These are phyloP conservation scores for Chrysosporium keratinophilum DNA, from an alignment of 2,329 filamentous ascomycete genomes.

Conservation along the genomic window DNA sequence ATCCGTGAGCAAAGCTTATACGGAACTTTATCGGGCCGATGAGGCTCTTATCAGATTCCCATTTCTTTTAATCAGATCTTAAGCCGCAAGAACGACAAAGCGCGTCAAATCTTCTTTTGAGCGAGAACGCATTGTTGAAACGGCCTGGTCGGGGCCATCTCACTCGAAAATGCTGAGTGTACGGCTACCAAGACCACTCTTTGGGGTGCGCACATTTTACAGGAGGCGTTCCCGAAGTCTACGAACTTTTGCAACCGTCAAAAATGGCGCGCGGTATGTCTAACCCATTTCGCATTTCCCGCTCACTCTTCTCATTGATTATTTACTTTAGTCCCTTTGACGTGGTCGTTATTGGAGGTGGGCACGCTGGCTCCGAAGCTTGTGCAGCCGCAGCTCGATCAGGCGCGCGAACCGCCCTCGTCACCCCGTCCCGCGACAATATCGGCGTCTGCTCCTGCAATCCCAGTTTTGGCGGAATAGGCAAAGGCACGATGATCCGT, in stretches of 20 bases:
- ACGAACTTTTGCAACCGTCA: conserved; percentile 34
- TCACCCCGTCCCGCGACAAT: conserved; percentile 81
- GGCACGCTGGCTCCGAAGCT: conserved; percentile 90
- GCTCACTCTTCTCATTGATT: conserved; percentile 1
- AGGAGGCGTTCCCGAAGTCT: conserved; percentile 16
- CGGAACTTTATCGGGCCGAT: conserved; percentile 2
- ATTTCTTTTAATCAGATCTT: background rate
- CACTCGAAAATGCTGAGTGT: background rate
- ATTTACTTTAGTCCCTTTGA: conserved; percentile 55
- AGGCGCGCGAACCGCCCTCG: conserved; percentile 76
- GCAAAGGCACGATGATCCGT: conserved; percentile 89
- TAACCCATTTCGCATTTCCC: background rate
- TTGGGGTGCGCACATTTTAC: conserved; percentile 16
- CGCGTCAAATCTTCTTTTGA: background rate
- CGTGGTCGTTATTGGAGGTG: conserved; percentile 90
- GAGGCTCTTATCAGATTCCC: background rate
- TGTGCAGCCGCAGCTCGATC: conserved; percentile 80
- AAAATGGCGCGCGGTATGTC: conserved; percentile 29
- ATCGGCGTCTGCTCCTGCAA: conserved; percentile 95
- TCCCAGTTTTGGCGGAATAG: conserved; percentile 94
- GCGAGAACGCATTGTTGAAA: background rate
- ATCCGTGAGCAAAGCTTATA: background rate
- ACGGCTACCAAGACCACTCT: background rate
- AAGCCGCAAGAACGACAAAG: background rate
- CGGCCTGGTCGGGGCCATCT: background rate